Evolutionary conservation across 331 rosid genomes (phyloP).

Genomic region (Acacia concinna): DNA sequence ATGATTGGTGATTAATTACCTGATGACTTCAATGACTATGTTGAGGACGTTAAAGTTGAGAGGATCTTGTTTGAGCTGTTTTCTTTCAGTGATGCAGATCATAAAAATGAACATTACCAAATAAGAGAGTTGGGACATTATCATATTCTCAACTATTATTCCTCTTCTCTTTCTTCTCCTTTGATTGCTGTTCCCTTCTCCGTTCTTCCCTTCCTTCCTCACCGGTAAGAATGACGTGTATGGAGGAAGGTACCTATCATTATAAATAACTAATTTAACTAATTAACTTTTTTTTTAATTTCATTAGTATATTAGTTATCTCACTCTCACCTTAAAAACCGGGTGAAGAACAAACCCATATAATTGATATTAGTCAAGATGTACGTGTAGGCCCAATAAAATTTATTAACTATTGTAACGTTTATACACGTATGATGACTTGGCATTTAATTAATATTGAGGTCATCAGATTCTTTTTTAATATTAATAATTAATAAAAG

Average conservation of each 20-base stretch:
- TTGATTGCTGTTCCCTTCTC: background rate
- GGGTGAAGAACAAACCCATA: too few species aligned
- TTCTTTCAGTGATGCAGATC: conserved; percentile 35
- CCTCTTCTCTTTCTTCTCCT: background rate
- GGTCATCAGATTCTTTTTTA: background rate
- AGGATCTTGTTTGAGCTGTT: conserved; percentile 47
- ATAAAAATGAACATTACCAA: background rate
- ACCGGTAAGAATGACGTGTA: background rate
- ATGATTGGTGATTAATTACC: conserved; percentile 31
- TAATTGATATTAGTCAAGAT: too few species aligned
- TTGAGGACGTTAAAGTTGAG: conserved; percentile 53
- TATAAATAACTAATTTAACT: background rate
- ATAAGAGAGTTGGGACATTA: background rate
- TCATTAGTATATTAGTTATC: too few species aligned
- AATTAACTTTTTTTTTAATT: too few species aligned
- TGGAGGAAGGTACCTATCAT: background rate
- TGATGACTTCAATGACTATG: conserved; percentile 50
- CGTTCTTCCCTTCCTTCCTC: background rate
- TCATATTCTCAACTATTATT: background rate
- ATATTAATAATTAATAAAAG: too few species aligned
- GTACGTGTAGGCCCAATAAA: background rate
- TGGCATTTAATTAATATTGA: background rate
- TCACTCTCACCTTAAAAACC: too few species aligned
- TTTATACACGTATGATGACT: background rate
- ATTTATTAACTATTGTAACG: background rate